Evolutionary conservation across 306 rosid species (phyloP), one percentile per base, ranked within the genome.

Genomic region (Acmispon strigosus): DNA sequence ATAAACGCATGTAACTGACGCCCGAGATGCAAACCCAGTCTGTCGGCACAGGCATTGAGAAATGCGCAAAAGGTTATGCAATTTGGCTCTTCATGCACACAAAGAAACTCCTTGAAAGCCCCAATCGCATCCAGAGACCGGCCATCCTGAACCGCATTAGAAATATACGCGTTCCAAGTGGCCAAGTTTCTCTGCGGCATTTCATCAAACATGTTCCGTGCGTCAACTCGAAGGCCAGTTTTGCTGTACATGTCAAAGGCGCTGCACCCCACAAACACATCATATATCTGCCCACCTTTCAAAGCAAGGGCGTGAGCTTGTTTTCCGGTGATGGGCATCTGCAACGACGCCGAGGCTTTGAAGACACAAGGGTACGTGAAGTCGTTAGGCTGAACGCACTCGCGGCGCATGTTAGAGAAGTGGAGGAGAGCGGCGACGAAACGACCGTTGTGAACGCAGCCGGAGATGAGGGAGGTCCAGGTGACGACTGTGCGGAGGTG

Each of bases 301-400:
- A 84, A 56, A 3, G 96, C 95, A 27, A 86, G 81, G 8, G 92
- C 88, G 5, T 88, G 96, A 8, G 85, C 51, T 73, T 91, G 96
- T 74, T 77, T 85, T 9, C 97, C 89, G 13, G 82, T 61, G 24
- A 62, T 1, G n/a, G 84, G 77, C 84, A 77, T 72, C 24, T 78
- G 82, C 73, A 91, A 78, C 3, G 79, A 69, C n/a, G 78, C 75
- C 2, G 87, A 78, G 75, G 96, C 97, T 73, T 91, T 91, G 69
- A 91, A 82, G 22, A 54, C 77, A 69, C 92, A 91, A n/a, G 96
- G 96, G 51, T 86, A 87, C 2, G 97, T 89, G 84, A 91, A 91
- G 81, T 91, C 96, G 49, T 91, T 91, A 42, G 97, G 91, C 17
- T 47, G 84, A 73, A 91, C 47, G 14, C 47, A 52, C 44, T 89